These are phyloP conservation scores for Fraxinus pennsylvanica DNA, from an alignment of 257 asterid species.

Conservation along the genomic window DNA sequence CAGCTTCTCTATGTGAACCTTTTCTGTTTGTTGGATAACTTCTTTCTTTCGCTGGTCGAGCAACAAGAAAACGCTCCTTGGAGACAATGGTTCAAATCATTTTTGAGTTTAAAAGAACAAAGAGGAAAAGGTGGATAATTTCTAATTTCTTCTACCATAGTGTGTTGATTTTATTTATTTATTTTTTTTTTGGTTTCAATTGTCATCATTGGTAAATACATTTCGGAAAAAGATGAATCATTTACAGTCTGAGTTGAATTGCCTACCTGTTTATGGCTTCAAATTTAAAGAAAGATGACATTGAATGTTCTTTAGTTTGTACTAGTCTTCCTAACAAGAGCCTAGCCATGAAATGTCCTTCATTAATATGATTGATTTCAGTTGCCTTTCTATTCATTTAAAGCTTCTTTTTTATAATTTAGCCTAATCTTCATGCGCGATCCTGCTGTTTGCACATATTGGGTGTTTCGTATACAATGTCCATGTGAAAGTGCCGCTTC, in stretches of 20 bases:
- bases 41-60: constrained; percentile 82
- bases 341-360: neutral
- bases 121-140: constrained; percentile 45
- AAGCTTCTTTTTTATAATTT: too few relatives aligned
- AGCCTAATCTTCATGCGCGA: neutral
- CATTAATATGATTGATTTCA: too few relatives aligned
- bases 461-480: neutral
- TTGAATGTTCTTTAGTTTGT: neutral
- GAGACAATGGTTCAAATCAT: constrained; percentile 67
- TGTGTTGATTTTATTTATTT: neutral
- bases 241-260: neutral
- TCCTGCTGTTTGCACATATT: neutral
- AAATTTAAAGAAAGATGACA: neutral
- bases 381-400: too few relatives aligned
- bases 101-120: constrained; percentile 44
- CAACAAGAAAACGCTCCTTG: constrained; percentile 81
- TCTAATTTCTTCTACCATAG: constrained; percentile 22
- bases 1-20: constrained; percentile 87
- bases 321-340: neutral
- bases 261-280: neutral
- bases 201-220: neutral
- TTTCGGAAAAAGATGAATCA: neutral
- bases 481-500: neutral
- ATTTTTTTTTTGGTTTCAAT: neutral
- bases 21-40: constrained; percentile 84